Evolutionary conservation across 441 rosid genomes (phyloP).

Genomic region (Erodium trifolium): DNA sequence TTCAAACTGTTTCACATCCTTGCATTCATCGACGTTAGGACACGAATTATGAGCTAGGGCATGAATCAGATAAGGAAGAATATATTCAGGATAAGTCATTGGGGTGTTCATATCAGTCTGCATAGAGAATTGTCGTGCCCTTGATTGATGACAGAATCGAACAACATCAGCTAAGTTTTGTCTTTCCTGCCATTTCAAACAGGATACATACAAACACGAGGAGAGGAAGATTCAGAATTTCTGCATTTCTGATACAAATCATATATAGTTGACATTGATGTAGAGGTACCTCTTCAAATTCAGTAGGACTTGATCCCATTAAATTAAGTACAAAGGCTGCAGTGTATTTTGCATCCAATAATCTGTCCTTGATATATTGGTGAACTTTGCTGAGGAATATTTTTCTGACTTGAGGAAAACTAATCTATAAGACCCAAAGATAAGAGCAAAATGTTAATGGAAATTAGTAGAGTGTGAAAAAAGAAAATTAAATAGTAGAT

Average conservation of each 20-base stretch:
- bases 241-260: slow-evolving; percentile 12
- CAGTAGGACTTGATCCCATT: slow-evolving; percentile 40
- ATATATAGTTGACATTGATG: background rate
- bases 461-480: background rate
- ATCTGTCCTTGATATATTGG: slow-evolving; percentile 84
- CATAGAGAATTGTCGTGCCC: slow-evolving; percentile 60
- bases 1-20: slow-evolving; percentile 81
- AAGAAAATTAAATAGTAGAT: slow-evolving; percentile 9
- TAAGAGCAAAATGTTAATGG: slow-evolving; percentile 8
- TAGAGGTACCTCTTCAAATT: slow-evolving; percentile 65
- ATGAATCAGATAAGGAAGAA: slow-evolving; percentile 75
- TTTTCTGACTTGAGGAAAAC: slow-evolving; percentile 72
- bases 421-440: slow-evolving; percentile 38
- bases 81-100: slow-evolving; percentile 52
- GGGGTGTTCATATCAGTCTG: slow-evolving; percentile 61
- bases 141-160: slow-evolving; percentile 78
- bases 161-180: slow-evolving; percentile 75
- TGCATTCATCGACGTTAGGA: slow-evolving; percentile 72
- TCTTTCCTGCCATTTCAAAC: slow-evolving; percentile 64
- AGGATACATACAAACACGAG: slow-evolving; percentile 12
- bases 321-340: slow-evolving; percentile 63
- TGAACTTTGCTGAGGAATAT: slow-evolving; percentile 75
- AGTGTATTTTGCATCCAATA: slow-evolving; percentile 81
- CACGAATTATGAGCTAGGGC: slow-evolving; percentile 84
- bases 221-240: slow-evolving; percentile 13